Evolutionary conservation across 2,329 filamentous ascomycete genomes (phyloP).

Genomic region (Lasiodiplodia citricola): DNA sequence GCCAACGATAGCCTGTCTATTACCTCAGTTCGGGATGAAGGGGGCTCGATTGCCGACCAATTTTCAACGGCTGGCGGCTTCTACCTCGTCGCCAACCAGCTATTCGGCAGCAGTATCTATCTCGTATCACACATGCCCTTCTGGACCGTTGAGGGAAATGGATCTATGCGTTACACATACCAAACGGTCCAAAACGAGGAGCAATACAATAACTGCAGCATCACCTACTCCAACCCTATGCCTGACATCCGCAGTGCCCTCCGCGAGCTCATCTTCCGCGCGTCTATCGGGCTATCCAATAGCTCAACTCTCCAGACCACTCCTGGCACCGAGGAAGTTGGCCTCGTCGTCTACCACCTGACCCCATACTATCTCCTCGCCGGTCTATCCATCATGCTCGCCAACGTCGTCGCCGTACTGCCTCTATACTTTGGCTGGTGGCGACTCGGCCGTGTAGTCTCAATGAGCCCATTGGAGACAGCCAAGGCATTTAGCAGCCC

Average conservation of each 20-base stretch:
- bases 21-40: too few relatives aligned
- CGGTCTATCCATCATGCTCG: conserved; percentile 31
- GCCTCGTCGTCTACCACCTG: conserved; percentile 26
- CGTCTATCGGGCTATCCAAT: not conserved
- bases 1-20: too few relatives aligned
- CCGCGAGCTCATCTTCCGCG: not conserved
- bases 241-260: not conserved
- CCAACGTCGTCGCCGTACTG: conserved; percentile 31
- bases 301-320: not conserved
- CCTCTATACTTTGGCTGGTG: conserved; percentile 38
- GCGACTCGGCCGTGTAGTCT: conserved; percentile 37
- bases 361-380: conserved; percentile 26
- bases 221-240: not conserved
- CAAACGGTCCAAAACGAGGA: not conserved
- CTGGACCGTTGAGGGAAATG: not conserved
- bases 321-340: not conserved
- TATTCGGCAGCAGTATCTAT: too few relatives aligned
- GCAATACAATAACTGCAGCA: not conserved
- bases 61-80: too few relatives aligned
- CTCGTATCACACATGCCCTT: too few relatives aligned
- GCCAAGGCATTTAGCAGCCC: conserved; percentile 41
- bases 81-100: too few relatives aligned
- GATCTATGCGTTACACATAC: not conserved
- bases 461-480: conserved; percentile 40
- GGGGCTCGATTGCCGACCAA: too few relatives aligned